These are phyloP conservation scores for Plasmodium vivax DNA, from an alignment of 169 alveolate genomes.

Conservation along the genomic window DNA sequence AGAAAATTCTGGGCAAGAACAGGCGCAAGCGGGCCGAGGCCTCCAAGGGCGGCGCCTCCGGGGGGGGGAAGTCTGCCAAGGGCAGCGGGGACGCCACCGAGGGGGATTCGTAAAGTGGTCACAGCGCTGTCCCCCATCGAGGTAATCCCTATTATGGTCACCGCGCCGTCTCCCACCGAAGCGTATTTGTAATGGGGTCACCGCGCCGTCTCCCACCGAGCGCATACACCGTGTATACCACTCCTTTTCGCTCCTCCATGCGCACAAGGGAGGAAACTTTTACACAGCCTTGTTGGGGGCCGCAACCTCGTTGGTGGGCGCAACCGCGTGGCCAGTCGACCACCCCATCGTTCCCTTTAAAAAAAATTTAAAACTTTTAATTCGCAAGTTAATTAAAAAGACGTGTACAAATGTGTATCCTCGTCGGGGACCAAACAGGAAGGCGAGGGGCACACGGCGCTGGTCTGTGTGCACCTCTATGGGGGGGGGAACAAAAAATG, in stretches of 20 bases:
- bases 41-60: neutral
- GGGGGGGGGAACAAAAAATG: neutral
- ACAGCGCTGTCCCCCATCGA: too few species aligned
- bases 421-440: neutral
- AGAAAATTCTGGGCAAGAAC: conserved; percentile 5
- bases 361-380: neutral
- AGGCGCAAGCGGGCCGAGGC: conserved; percentile 17
- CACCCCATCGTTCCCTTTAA: neutral
- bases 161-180: too few species aligned
- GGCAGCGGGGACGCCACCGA: neutral
- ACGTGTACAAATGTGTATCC: neutral
- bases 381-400: neutral
- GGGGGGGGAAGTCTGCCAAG: neutral
- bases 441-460: neutral
- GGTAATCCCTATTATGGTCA: too few species aligned
- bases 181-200: neutral
- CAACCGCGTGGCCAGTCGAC: neutral
- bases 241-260: neutral
- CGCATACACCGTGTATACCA: neutral
- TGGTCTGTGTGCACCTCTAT: neutral
- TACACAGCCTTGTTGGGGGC: neutral
- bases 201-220: neutral
- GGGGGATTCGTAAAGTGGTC: neutral
- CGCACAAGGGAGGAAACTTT: neutral
- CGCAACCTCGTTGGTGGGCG: too few species aligned